Percentiles rank a stretch among this genome's conserved stretches.
These are phyloP conservation scores for Epichloe gansuensis DNA, from an alignment of 2,329 filamentous ascomycete species.

Conservation along the genomic window DNA sequence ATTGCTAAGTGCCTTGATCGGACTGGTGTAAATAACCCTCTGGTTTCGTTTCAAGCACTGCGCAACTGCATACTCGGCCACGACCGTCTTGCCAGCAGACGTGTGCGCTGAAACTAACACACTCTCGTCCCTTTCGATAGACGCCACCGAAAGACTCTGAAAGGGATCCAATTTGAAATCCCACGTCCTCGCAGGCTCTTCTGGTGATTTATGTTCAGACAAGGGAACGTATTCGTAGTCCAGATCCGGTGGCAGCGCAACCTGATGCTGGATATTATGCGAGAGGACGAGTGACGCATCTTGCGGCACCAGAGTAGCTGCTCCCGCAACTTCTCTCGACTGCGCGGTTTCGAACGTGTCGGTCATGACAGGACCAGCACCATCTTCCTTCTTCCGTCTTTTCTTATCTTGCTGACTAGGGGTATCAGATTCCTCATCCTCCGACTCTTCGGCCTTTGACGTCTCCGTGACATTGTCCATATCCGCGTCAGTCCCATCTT, in stretches of 20 bases:
- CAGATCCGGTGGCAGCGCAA: conserved; percentile 82
- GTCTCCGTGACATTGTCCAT: conserved; percentile 30
- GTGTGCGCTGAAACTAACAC: conserved; percentile 95
- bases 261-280: conserved; percentile 97
- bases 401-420: conserved; percentile 47
- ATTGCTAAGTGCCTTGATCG: conserved; percentile 96
- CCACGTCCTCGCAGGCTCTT: conserved; percentile 71
- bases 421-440: conserved; percentile 27
- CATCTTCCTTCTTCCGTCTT: conserved; percentile 49
- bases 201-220: conserved; percentile 82
- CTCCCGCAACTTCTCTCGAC: conserved; percentile 76
- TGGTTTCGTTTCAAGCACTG: conserved; percentile 96
- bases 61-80: conserved; percentile 95
- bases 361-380: conserved; percentile 64
- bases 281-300: conserved; percentile 70
- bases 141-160: conserved; percentile 86
- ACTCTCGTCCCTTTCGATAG: conserved; percentile 92
- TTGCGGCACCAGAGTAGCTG: conserved; percentile 51
- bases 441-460: conserved; percentile 23
- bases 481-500: conserved; percentile 17
- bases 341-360: conserved; percentile 93
- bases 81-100: conserved; percentile 93
- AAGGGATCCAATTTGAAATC: conserved; percentile 93
- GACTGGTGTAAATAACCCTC: conserved; percentile 96
- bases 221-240: conserved; percentile 94